These are phyloP conservation scores for Dactylonectria estremocensis DNA, from an alignment of 2,329 filamentous ascomycete genomes.

Conservation along the genomic window DNA sequence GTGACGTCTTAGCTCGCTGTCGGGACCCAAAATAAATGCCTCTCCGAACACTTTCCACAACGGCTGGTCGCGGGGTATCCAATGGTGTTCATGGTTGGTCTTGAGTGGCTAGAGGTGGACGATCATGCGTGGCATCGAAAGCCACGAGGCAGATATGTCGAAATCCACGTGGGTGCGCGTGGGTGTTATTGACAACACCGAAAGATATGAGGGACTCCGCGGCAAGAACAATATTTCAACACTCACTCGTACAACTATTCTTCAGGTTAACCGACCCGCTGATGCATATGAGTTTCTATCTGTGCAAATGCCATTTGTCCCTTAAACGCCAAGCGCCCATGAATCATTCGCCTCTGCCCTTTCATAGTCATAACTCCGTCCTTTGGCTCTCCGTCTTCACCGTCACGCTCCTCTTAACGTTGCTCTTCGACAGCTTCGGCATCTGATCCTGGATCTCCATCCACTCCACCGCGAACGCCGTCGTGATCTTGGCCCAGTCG, in stretches of 20 bases:
- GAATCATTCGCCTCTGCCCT: conserved; percentile 8
- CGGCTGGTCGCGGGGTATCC: conserved; percentile 19
- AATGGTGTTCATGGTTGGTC: conserved; percentile 7
- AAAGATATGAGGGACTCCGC: neutral
- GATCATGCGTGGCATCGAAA: neutral
- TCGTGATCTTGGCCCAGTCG: conserved; percentile 90
- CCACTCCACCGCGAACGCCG: conserved; percentile 92
- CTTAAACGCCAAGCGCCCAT: conserved; percentile 39
- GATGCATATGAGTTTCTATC: conserved; percentile 33
- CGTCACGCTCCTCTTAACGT: conserved; percentile 48
- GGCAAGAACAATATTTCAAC: neutral
- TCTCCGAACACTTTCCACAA: neutral
- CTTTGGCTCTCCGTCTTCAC: conserved; percentile 47
- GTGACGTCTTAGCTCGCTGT: conserved; percentile 28
- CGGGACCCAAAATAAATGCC: conserved; percentile 28
- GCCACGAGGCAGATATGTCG: neutral
- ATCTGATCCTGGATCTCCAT: conserved; percentile 76
- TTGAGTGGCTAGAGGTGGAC: conserved; percentile 6
- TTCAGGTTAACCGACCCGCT: conserved; percentile 16
- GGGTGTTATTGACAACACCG: neutral
- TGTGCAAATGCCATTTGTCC: conserved; percentile 34
- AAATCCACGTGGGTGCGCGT: neutral
- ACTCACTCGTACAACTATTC: neutral
- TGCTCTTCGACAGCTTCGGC: conserved; percentile 46
- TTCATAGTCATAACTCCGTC: conserved; percentile 52